Base-by-base conservation (phyloP, 306 rosid genomes). In the Fagus crenata region DNA sequence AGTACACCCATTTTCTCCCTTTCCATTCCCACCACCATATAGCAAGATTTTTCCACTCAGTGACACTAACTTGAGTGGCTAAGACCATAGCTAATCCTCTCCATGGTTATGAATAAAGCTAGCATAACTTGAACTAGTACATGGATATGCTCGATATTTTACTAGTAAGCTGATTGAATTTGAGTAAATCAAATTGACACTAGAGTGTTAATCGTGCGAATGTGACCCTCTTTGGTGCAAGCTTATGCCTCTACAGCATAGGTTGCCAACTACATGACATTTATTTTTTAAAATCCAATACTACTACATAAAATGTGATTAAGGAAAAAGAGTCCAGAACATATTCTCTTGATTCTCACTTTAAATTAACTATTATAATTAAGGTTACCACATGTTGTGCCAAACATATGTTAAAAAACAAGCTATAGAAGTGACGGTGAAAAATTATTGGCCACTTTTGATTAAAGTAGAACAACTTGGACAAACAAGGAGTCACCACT, bases 1-100 rank as follows among this genome's bases (percentile, higher is more conserved):
- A 91, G 86, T 85, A 84, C 84, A 82, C 12, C 88, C 81, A 81
- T 81, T 76, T 41, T 74, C 71, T 54, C 64, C 49, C 77, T 81
- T 80, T 82, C 78, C 81, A 63, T 87, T 81, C 83, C 83, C 86
- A 79, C 75, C 80, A 82, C 84, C 80, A 82, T 61, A 69, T 36
- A 37, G 60, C 74, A 79, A 82, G 72, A 67, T 76, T 35, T 81
- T 69, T 83, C 85, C 79, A 72, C 90, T 58, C 42, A 18, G 60
- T 74, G 53, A 72, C 85, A 77, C 86, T 75, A 41, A 36, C 75
- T 74, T 74, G 35, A 74, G 84, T 84, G 87, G 79, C 80, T 71
- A 63, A 32, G 54, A 73, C 54, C 74, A 31, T 17, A 58, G n/a
- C 51, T 40, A 43, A 53, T 81, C 72, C 41, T 77, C 69, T 77